Conservation (phyloP, 2,329 filamentous ascomycete species). For the Leptosphaerulina australis region DNA sequence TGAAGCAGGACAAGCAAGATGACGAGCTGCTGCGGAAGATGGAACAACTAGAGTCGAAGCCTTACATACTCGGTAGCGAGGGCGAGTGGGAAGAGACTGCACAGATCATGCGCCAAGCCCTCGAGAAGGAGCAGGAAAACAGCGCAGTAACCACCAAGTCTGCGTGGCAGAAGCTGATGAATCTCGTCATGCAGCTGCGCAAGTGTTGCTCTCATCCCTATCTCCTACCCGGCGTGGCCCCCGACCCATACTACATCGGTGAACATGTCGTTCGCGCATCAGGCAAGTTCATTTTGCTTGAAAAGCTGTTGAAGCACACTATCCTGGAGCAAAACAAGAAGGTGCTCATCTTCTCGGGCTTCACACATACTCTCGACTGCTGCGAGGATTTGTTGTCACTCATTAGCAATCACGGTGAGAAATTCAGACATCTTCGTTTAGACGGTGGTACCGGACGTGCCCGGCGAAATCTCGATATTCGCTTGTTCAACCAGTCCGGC, state of each 20-base stretch:
- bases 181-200: constrained; percentile 62
- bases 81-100: constrained; percentile 70
- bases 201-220: constrained; percentile 64
- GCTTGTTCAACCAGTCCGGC: constrained; percentile 57
- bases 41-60: constrained; percentile 34
- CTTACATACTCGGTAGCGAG: constrained; percentile 3
- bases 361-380: constrained; percentile 58
- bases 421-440: constrained; percentile 57
- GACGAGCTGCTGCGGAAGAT: constrained; percentile 42
- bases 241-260: constrained; percentile 54
- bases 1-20: constrained; percentile 49
- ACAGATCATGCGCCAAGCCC: constrained; percentile 95
- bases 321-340: constrained; percentile 60
- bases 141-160: constrained; percentile 33
- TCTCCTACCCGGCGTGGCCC: constrained; percentile 54
- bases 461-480: constrained; percentile 58
- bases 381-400: constrained; percentile 59
- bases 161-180: constrained; percentile 59
- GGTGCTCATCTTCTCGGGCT: constrained; percentile 63
- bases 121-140: constrained; percentile 51
- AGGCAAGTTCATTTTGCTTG: constrained; percentile 62
- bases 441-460: constrained; percentile 59
- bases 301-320: constrained; percentile 58
- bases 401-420: constrained; percentile 49
- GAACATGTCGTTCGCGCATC: constrained; percentile 58